Base-by-base conservation (phyloP, 2,329 filamentous ascomycete species). In the Ophiostoma sp. region DNA sequence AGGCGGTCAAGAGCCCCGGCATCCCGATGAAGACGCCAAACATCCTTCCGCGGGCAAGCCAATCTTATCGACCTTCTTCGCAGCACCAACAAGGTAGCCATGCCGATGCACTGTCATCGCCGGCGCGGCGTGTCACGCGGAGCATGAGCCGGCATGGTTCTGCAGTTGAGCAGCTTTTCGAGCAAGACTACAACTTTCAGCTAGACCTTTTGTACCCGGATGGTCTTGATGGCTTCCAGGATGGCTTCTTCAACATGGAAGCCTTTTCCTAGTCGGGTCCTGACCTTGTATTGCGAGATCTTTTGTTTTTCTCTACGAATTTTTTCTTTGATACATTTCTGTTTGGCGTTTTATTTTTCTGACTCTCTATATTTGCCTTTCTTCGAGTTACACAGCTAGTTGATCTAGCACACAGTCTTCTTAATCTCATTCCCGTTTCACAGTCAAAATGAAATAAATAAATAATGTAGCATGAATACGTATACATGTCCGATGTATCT, bases 91-190 rank as follows among this genome's bases (percentile, higher is more conserved):
- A 12, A 16, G 38, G 60, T 40, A 6, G 18, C 36, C 7, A 27
- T 47, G 27, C 18, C 4, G 18, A 7, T 16, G 7, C 14, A 38
- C 38, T 44, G 11, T n/a, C 16, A 18, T 27, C 65, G 16, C 44
- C 63, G 2, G 12, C 27, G 1, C 67, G 69, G 12, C 70, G 63
- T 6, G 70, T 71, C 4, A 70, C 70, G 4, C 70, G 70, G 0
- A 71, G 70, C 68, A 69, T 70, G 69, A 71, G 67, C 67, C 65
- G 67, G 5, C 36, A 63, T 18, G 60, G 11, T 3, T 63, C 60
- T 7, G 60, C 60, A 3, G n/a, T 42, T 11, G 60, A 63, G 38
- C 38, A 42, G 40, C 38, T 40, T 2, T 42, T 27, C 8, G 12
- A 14, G 2, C 60, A 44, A 8, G 60, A 42, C 3, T 63, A 41